A percentile compares a stretch with the other conserved stretches of the same genome.
These are phyloP conservation scores for Capsella rubella DNA, from an alignment of 441 rosid genomes.

Conservation along the genomic window DNA sequence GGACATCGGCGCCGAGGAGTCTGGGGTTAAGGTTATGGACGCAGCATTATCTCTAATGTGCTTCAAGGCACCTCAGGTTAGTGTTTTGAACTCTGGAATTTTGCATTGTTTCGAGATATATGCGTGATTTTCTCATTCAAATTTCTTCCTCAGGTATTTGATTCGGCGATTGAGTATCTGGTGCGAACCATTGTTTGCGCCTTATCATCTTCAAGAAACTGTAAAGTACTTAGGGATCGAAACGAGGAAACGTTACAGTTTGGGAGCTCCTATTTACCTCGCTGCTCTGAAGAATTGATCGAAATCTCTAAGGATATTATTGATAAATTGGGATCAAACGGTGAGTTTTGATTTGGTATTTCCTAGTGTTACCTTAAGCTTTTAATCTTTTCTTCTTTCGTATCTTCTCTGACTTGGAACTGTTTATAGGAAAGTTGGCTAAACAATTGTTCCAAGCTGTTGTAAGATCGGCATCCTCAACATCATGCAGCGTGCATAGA, in stretches of 20 bases:
- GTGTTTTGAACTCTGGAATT: constrained; percentile 10
- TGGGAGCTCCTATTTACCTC: constrained; percentile 59
- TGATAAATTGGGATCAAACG: constrained; percentile 52
- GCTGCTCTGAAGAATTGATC: constrained; percentile 54
- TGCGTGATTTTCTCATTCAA: not conserved
- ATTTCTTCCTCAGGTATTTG: constrained; percentile 59
- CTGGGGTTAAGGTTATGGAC: constrained; percentile 64
- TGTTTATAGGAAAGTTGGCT: constrained; percentile 52
- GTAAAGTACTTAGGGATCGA: constrained; percentile 46
- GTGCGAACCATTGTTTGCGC: constrained; percentile 61
- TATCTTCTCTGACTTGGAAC: constrained; percentile 16
- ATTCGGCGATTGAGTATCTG: constrained; percentile 57
- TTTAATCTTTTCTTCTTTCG: not conserved
- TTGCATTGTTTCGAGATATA: not conserved
- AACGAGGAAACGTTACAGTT: constrained; percentile 58
- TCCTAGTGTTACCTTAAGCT: not conserved
- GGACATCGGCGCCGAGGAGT: constrained; percentile 36
- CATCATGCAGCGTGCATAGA: constrained; percentile 45
- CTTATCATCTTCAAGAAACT: constrained; percentile 60
- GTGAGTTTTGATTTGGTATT: constrained; percentile 45
- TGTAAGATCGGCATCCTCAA: constrained; percentile 54
- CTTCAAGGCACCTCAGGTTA: constrained; percentile 76
- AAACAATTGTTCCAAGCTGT: constrained; percentile 54
- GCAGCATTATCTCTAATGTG: constrained; percentile 69
- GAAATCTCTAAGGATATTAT: constrained; percentile 52